Percentiles rank a stretch among this genome's conserved stretches.
phyloP scores from a whole-genome alignment of 169 alveolate species.

The Plasmodium gaboni region DNA sequence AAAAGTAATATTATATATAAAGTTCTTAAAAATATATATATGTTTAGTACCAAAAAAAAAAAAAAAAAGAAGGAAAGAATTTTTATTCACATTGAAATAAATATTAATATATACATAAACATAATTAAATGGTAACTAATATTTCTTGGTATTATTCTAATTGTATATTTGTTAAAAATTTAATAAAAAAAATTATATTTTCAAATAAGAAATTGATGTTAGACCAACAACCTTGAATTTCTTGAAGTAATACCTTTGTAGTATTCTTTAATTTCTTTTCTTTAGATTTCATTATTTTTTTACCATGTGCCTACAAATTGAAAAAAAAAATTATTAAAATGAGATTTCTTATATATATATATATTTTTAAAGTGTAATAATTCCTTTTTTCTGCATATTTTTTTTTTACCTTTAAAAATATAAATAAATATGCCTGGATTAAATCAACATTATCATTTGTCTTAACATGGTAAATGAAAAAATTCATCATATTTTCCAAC shows the following conservation, averaged over 20 bases:
- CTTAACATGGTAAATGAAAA: slow-evolving; percentile 70
- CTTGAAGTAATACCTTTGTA: slow-evolving; percentile 53
- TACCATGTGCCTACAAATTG: slow-evolving; percentile 47
- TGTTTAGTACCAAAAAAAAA: background rate
- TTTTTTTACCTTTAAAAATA: slow-evolving; percentile 43
- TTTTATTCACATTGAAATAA: background rate
- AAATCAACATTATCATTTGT: slow-evolving; percentile 70
- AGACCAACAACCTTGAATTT: slow-evolving; percentile 68
- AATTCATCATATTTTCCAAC: slow-evolving; percentile 76
- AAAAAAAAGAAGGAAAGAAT: slow-evolving; percentile 1
- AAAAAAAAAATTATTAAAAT: background rate
- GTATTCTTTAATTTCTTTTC: slow-evolving; percentile 34
- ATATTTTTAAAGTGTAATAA: background rate
- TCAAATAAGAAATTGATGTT: slow-evolving; percentile 67
- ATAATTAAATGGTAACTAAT: background rate
- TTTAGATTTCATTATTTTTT: slow-evolving; percentile 47
- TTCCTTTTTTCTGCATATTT: background rate
- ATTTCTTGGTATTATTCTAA: slow-evolving; percentile 18
- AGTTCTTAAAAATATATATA: background rate
- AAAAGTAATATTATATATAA: no score
- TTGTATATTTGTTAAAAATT: slow-evolving; percentile 75
- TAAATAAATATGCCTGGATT: slow-evolving; percentile 64
- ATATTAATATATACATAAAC: background rate
- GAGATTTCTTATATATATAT: background rate
- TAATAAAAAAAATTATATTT: slow-evolving; percentile 72